A percentile compares a stretch with the other conserved stretches of the same genome.
These are phyloP conservation scores for Candida palmyrensis DNA, from an alignment of 805 yeast genomes.

Conservation along the genomic window DNA sequence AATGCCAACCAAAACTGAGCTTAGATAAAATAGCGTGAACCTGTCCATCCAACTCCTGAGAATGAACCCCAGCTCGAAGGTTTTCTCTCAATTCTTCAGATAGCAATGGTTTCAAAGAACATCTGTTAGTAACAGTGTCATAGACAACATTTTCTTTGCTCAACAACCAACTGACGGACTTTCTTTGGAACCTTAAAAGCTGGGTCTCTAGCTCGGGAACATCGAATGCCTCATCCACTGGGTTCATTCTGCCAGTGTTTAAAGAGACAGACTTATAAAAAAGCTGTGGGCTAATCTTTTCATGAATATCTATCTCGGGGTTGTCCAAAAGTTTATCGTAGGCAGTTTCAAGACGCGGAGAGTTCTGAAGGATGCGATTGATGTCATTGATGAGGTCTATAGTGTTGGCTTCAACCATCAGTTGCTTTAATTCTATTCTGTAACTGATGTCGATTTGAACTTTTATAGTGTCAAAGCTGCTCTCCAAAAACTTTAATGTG, in stretches of 20 bases:
- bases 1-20: constrained; percentile 51
- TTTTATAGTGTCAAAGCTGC: not conserved
- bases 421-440: constrained; percentile 2
- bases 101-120: constrained; percentile 13
- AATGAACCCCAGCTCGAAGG: not conserved
- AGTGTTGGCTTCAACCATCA: constrained; percentile 1
- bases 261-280: constrained; percentile 50
- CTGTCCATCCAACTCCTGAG: constrained; percentile 11
- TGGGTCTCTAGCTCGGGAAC: constrained; percentile 41
- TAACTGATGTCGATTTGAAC: constrained; percentile 2
- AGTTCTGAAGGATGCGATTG: not conserved
- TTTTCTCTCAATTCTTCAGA: not conserved
- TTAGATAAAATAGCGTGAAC: constrained; percentile 30
- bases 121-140: constrained; percentile 18
- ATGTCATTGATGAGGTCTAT: constrained; percentile 1
- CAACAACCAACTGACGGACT: constrained; percentile 54
- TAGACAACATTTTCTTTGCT: constrained; percentile 42
- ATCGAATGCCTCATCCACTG: constrained; percentile 16
- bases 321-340: constrained; percentile 1
- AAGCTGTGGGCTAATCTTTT: constrained; percentile 26
- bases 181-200: constrained; percentile 47
- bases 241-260: constrained; percentile 28
- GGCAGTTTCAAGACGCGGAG: not conserved
- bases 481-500: not conserved
- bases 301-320: constrained; percentile 5